Conservation (phyloP, 352 stramenopile species). For the Globisporangium megalacanthum region DNA sequence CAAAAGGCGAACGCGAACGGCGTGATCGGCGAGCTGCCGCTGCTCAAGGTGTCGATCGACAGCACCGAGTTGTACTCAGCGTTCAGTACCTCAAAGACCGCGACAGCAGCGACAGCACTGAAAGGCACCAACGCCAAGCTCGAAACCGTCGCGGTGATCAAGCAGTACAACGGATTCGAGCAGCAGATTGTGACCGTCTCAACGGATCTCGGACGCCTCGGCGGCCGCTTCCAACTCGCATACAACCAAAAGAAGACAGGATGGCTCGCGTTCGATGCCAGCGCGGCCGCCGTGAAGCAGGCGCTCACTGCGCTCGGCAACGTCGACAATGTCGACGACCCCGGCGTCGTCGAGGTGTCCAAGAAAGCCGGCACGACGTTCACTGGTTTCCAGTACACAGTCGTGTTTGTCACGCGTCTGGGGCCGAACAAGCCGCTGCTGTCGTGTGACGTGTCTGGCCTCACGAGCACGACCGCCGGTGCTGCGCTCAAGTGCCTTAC, state of each 20-base stretch:
- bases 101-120: slow-evolving; percentile 33
- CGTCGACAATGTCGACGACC: neutral
- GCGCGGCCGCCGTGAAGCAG: slow-evolving; percentile 40
- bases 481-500: slow-evolving; percentile 33
- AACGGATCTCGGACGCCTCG: slow-evolving; percentile 53
- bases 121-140: slow-evolving; percentile 75
- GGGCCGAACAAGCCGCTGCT: slow-evolving; percentile 52
- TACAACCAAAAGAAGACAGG: slow-evolving; percentile 81
- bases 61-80: slow-evolving; percentile 43
- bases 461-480: slow-evolving; percentile 37
- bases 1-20: slow-evolving; percentile 39
- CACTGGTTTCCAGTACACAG: slow-evolving; percentile 49
- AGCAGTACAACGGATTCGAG: slow-evolving; percentile 89
- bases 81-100: slow-evolving; percentile 41
- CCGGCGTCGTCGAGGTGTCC: slow-evolving; percentile 52
- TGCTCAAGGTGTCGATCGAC: slow-evolving; percentile 73
- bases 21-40: slow-evolving; percentile 45
- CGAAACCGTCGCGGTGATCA: slow-evolving; percentile 71
- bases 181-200: slow-evolving; percentile 86
- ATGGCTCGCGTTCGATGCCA: slow-evolving; percentile 63
- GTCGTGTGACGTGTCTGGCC: slow-evolving; percentile 28
- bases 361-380: slow-evolving; percentile 32
- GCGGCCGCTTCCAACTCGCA: slow-evolving; percentile 83
- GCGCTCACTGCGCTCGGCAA: slow-evolving; percentile 47
- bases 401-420: slow-evolving; percentile 61